Evolutionary conservation across 176 grass and related monocot species (phyloP), one percentile per base, ranked within the genome.

Genomic region (Avena eriantha): DNA sequence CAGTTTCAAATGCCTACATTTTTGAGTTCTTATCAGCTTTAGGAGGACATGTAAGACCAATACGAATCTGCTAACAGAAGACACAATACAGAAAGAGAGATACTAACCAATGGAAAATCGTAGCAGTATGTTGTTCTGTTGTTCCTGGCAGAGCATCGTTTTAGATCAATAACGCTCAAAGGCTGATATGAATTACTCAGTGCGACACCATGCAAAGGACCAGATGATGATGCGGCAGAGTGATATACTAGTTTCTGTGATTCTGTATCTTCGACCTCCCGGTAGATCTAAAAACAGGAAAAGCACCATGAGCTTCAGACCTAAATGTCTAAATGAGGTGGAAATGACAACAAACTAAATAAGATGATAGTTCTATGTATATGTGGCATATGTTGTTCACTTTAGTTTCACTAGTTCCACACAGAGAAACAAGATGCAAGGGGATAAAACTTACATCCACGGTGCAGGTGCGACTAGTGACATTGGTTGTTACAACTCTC

Each of bases 61-160:
- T 43, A 80, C 3, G 16, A 45, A 84, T 22, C 8, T 61, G 23
- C 54, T 79, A 69, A 63, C 0, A 16, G 5, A 55, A 54, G 69
- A 36, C 58, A 76, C 21, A 69, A 82, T 12, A 34, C 1, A 15
- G 16, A 17, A n/a, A 23, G 16, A 21, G 2, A 78, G 51, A 73
- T 33, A 91, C 90, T 93, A 77, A 98, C 97, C 93, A 99, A 72
- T 36, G 97, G 94, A 73, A 99, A 99, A 87, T 99, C 97, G 57
- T 99, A 99, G 80, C 97, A 99, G 74, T 99, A 99, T 69, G 97
- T 99, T 18, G 97, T 96, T 88, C 71, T 96, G 87, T 86, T 94
- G 51, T 94, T 96, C 85, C 97, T 94, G 60, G 97, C 97, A 57
- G 86, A 72, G 59, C 93, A 91, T 24, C 97, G 97, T 59, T 94